These are phyloP conservation scores for Harrya chromipes DNA, from an alignment of 768 basidiomycete species.

Conservation along the genomic window DNA sequence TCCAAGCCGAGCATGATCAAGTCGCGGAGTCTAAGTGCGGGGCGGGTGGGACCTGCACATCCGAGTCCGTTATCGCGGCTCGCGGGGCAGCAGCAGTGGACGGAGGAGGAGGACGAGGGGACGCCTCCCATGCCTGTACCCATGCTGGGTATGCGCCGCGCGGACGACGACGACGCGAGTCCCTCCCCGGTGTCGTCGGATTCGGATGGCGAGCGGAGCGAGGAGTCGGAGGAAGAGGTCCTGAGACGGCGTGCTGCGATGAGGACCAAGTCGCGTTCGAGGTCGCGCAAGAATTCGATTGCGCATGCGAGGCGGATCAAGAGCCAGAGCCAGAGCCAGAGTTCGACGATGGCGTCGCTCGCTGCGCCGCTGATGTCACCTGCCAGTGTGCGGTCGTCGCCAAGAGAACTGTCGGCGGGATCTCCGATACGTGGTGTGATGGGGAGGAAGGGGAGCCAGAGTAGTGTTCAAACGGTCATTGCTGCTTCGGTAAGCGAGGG, in stretches of 20 bases:
- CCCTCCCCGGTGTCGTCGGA: slow-evolving; percentile 62
- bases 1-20: slow-evolving; percentile 29
- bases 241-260: not conserved
- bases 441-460: slow-evolving; percentile 52
- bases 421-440: slow-evolving; percentile 26
- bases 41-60: slow-evolving; percentile 33
- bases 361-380: slow-evolving; percentile 37
- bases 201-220: slow-evolving; percentile 49
- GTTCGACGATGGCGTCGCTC: slow-evolving; percentile 65
- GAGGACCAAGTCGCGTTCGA: slow-evolving; percentile 30
- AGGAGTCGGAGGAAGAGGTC: slow-evolving; percentile 19
- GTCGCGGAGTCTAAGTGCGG: slow-evolving; percentile 35
- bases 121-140: not conserved
- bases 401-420: slow-evolving; percentile 2
- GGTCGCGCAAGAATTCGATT: slow-evolving; percentile 31
- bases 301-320: slow-evolving; percentile 17
- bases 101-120: slow-evolving; percentile 47
- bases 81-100: slow-evolving; percentile 53
- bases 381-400: slow-evolving; percentile 9
- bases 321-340: slow-evolving; percentile 54
- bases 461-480: slow-evolving; percentile 71
- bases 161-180: slow-evolving; percentile 51
- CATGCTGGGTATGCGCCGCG: slow-evolving; percentile 12
- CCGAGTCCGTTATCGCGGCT: slow-evolving; percentile 69
- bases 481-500: slow-evolving; percentile 43